Conservation (phyloP, 352 stramenopile genomes). For the Aphanomyces stellatus region DNA sequence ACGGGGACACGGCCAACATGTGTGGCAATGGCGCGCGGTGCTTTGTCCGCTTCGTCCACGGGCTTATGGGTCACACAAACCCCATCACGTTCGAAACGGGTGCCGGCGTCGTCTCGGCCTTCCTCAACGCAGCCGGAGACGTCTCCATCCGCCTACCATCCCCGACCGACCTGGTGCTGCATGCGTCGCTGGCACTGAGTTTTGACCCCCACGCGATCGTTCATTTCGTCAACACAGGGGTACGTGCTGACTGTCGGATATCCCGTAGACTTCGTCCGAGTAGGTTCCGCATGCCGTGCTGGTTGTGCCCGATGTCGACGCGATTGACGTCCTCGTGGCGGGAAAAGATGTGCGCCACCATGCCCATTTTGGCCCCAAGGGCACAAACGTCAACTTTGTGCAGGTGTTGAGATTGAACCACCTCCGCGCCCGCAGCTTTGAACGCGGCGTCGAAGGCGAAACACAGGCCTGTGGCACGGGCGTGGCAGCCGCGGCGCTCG, state of each 20-base stretch:
- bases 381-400: constrained; percentile 20
- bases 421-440: constrained; percentile 1
- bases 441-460: constrained; percentile 17
- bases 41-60: constrained; percentile 19
- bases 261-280: not conserved
- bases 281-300: constrained; percentile 14
- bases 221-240: constrained; percentile 11
- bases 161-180: not conserved
- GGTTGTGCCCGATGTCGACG: not conserved
- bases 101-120: constrained; percentile 3
- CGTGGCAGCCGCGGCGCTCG: constrained; percentile 8
- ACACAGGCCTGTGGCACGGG: constrained; percentile 17
- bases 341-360: constrained; percentile 17
- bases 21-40: constrained; percentile 19
- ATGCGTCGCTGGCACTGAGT: not conserved
- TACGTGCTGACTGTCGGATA: no score
- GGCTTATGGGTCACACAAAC: not conserved
- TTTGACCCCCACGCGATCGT: not conserved
- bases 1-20: constrained; percentile 18
- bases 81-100: constrained; percentile 17
- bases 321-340: not conserved
- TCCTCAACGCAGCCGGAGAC: not conserved
- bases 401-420: constrained; percentile 5
- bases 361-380: not conserved
- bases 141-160: constrained; percentile 1